Conservation (phyloP, 306 rosid species). For the Crotalaria pallida region DNA sequence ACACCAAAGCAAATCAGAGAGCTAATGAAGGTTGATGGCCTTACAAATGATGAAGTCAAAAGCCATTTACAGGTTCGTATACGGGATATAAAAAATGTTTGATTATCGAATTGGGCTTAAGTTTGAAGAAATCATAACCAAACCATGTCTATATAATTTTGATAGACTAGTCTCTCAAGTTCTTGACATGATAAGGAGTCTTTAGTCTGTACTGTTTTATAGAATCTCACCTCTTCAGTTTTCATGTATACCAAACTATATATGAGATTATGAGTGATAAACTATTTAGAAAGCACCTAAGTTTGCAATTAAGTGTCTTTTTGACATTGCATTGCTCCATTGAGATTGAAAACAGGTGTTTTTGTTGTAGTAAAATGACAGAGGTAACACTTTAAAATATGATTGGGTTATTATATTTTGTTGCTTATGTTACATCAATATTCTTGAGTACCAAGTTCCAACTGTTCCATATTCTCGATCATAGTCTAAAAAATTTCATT, state of each 20-base stretch:
- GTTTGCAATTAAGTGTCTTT: background rate
- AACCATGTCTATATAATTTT: background rate
- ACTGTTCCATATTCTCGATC: background rate
- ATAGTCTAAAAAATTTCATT: background rate
- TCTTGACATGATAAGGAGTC: background rate
- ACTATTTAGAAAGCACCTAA: background rate
- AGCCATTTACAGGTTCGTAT: constrained; percentile 92
- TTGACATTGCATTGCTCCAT: background rate
- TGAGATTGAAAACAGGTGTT: background rate
- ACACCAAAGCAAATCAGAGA: constrained; percentile 96
- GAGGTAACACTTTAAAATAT: background rate
- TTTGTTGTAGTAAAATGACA: background rate
- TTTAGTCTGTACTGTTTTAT: background rate
- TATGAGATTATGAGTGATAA: background rate
- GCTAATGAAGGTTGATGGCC: constrained; percentile 84
- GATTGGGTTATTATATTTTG: background rate
- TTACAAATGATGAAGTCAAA: constrained; percentile 97
- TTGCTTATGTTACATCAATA: background rate
- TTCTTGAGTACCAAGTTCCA: background rate
- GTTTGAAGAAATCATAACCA: background rate
- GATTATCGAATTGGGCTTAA: background rate
- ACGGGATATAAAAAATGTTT: background rate
- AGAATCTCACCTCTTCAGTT: background rate
- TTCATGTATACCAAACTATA: background rate
- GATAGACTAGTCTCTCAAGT: background rate